Conservation (phyloP, 805 yeast genomes). For the fission yeast (Schizosaccharomyces pombe) region ASM294v3 CU329670.1:413001-413500, state of each 20-base stretch:
- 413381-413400: background rate
- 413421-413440: background rate
- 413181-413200: constrained; percentile 18
- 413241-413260: constrained; percentile 15
- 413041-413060: constrained; percentile 61
- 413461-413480: constrained; percentile 3
- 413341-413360: background rate
- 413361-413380: background rate
- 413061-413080: constrained; percentile 17
- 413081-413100: constrained; percentile 42
- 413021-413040: constrained; percentile 57
- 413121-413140: constrained; percentile 61
- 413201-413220: constrained; percentile 19
- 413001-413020: constrained; percentile 72
- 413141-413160: constrained; percentile 49
- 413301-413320: constrained; percentile 7
- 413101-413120: constrained; percentile 52
- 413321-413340: background rate
- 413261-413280: constrained; percentile 19
- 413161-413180: constrained; percentile 18
- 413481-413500: background rate
- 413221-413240: constrained; percentile 13
- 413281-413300: constrained; percentile 18
- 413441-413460: constrained; percentile 2
- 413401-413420: background rate